Evolutionary conservation across 1,284 basidiomycete genomes (phyloP), one percentile per base, ranked within the genome.

Genomic region (Cryptococcus sp.): DNA sequence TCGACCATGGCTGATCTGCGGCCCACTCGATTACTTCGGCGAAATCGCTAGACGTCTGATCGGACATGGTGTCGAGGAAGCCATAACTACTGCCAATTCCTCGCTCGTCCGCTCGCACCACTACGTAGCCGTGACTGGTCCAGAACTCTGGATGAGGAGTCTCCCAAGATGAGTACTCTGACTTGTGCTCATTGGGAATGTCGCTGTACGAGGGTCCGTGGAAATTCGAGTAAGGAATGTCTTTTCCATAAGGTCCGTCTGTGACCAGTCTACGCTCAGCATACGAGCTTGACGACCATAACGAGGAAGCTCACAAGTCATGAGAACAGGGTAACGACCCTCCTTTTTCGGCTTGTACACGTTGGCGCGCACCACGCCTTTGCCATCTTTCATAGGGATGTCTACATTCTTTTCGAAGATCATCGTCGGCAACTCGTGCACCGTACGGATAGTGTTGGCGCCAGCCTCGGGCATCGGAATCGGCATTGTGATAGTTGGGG

Each of bases 1-100:
- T 72, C 3, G 62, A 73, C 72, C 73, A 77, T 0, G 62, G 46
- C 58, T 77, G 75, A n/a, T 69, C 68, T 5, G 73, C 66, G 0
- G 66, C 70, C 74, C 74, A 76, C 56, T 76, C 74, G 60, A 76
- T 69, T 26, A 58, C 62, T 45, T 74, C 60, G 50, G 68, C 67
- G 26, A 75, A 76, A 51, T 76, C 72, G 52, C 55, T 57, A 19
- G 67, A 63, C 0, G 72, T 75, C 51, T 65, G 64, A 45, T 64
- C 67, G 11, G 62, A 63, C 72, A 74, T 72, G 38, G 72, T 72
- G 52, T 77, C 71, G 17, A 72, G 49, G 55, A 64, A 72, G 2
- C 73, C 74, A 7, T 70, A 67, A n/a, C 64, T 67, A 23, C 62
- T 59, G 0, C 75, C 75, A 2, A 65, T 59, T 5, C 75, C 75